A percentile compares a stretch with the other conserved stretches of the same genome.
These are phyloP conservation scores for Blepharisma japonicum DNA, from an alignment of 73 alveolate species.

Conservation along the genomic window DNA sequence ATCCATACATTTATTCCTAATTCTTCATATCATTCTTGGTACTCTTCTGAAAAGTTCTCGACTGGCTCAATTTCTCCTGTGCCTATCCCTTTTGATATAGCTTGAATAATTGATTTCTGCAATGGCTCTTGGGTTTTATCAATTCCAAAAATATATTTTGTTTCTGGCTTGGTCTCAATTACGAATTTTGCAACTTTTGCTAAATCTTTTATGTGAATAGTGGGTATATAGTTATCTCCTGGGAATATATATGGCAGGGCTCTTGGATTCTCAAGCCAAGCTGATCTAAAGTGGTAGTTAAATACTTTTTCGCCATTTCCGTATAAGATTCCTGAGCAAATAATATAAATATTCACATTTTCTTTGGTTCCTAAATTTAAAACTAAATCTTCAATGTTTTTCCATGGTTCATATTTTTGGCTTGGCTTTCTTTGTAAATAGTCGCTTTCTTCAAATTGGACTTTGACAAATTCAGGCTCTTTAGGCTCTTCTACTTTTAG, in stretches of 20 bases:
- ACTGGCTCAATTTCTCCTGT: constrained; percentile 58
- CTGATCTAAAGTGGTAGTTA: constrained; percentile 68
- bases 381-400: constrained; percentile 87
- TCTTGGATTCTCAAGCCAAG: constrained; percentile 74
- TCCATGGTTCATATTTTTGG: constrained; percentile 33
- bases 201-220: constrained; percentile 92
- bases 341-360: constrained; percentile 80
- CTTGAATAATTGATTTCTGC: constrained; percentile 70
- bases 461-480: background rate
- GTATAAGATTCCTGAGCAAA: constrained; percentile 92
- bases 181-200: constrained; percentile 79
- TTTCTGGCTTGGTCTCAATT: constrained; percentile 75
- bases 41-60: constrained; percentile 30
- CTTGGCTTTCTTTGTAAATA: constrained; percentile 25
- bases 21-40: constrained; percentile 67
- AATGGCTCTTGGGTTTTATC: constrained; percentile 85
- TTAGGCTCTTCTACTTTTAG: constrained; percentile 21
- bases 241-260: constrained; percentile 48
- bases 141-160: constrained; percentile 85
- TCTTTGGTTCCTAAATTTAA: constrained; percentile 76
- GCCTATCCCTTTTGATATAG: constrained; percentile 91
- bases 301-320: constrained; percentile 91
- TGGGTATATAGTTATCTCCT: constrained; percentile 91
- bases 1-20: constrained; percentile 50
- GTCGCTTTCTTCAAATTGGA: constrained; percentile 10